Evolutionary conservation across 2,329 filamentous ascomycete species (phyloP).

Genomic region (Fusarium tricinctum): DNA sequence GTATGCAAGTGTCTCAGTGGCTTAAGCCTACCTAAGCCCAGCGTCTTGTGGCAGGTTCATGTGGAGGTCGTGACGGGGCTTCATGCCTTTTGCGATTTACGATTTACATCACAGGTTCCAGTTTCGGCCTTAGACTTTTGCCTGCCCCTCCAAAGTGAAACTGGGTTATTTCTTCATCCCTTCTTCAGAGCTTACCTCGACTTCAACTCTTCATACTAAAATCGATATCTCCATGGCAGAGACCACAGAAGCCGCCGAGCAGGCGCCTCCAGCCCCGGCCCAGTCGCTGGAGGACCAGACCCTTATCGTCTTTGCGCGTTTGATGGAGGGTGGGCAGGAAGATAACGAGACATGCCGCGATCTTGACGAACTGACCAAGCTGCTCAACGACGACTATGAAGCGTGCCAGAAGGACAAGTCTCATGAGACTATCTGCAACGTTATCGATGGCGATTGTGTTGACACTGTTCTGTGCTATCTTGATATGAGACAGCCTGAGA

Average conservation of each 20-base stretch:
- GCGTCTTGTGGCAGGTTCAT: constrained; percentile 26
- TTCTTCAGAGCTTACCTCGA: too few species aligned
- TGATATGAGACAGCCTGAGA: constrained; percentile 82
- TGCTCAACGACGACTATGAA: constrained; percentile 69
- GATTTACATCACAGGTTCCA: constrained; percentile 44
- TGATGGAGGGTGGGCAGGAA: constrained; percentile 92
- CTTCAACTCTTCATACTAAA: neutral
- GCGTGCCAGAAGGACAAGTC: constrained; percentile 59
- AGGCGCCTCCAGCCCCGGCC: constrained; percentile 51
- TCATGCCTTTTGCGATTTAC: constrained; percentile 42
- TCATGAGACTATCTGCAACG: constrained; percentile 66
- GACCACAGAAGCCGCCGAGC: constrained; percentile 51
- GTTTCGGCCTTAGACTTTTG: constrained; percentile 27
- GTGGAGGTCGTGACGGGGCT: constrained; percentile 35
- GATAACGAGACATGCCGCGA: constrained; percentile 77
- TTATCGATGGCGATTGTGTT: constrained; percentile 81
- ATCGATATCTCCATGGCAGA: constrained; percentile 51
- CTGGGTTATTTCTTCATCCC: neutral
- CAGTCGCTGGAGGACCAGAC: constrained; percentile 72
- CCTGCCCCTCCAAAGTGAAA: neutral
- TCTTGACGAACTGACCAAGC: constrained; percentile 70
- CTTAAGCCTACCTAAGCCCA: neutral
- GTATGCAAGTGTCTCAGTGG: constrained; percentile 6
- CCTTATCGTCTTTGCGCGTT: constrained; percentile 83
- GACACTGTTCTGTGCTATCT: constrained; percentile 89